Base-by-base conservation (phyloP, 495 filamentous ascomycete species). In the Podospora comata region DNA sequence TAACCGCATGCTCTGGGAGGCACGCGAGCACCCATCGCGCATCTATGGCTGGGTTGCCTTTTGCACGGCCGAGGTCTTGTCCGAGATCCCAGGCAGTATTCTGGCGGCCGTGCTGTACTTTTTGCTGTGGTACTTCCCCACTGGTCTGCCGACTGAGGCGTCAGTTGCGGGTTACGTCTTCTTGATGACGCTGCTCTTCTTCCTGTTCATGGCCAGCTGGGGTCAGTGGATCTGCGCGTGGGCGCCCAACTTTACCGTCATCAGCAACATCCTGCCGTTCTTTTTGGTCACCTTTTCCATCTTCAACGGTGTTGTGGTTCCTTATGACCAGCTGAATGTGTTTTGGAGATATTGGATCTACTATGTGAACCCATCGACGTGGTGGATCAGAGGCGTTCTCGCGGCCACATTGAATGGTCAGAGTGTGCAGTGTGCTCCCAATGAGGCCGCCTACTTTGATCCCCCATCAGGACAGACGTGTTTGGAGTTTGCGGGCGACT, bases 11-110 rank as follows among this genome's bases (percentile, higher is more conserved):
- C 82, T 95, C 18, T 96, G 89, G 88, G 85, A 91, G 78, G 85
- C 85, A 0, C 84, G 93, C 16, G 93, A 97, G 76, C 85, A 88
- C 61, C 91, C 91, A 0, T 88, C 85, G 15, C 83, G 89, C 27
- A 93, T 93, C 62, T 97, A 97, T 73, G 87, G 88, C 44, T 96
- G 92, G 92, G 80, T 91, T 39, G 89, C 92, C 6, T 97, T 96
- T 79, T 86, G 82, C 71, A 92, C 90, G 0, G 92, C 91, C 16
- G 87, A 90, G 69, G 79, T 93, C 6, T 79, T 95, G 23, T 87
- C 85, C 55, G 93, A 97, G 75, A 88, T 96, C 62, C 93, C 93
- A 0, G 85, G 85, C 39, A 85, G 87, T 9, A 85, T 93, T 66
- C 62, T 92, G 28, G 84, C 82, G 0, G 85, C 78, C 0, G 79